Evolutionary conservation across 1,284 basidiomycete genomes (phyloP), one percentile per base, ranked within the genome.

Genomic region (Coriolopsis trogii): DNA sequence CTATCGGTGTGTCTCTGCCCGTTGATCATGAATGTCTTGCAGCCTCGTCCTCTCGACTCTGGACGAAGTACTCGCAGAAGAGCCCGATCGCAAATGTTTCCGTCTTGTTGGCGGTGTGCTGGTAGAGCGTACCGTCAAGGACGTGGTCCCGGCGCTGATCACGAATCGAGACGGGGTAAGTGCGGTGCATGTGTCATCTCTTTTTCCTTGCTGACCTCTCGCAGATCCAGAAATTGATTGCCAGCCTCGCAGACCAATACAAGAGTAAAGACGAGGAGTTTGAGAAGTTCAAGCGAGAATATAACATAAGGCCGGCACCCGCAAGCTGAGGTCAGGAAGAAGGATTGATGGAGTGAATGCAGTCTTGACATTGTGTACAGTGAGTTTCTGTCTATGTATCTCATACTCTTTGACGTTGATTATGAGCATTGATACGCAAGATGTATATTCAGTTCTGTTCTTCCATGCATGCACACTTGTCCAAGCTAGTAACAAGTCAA

Each of bases 51-150:
- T 99, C 39, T 81, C 82, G 2, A 98, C 96, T 1, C 74, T 99
- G 24, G 82, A 88, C 53, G 87, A 95, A 61, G 85, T 86, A 7
- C 75, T 91, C 36, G 78, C 76, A 26, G 80, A 82, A 52, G 92
- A 96, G 54, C 94, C 96, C 21, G 80, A 87, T 66, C 86, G 97
- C 55, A 95, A 93, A 73, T 99, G 97, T 73, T 99, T 98, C 74
- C 87, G 97, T 42, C 79, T 99, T 60, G 91, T 99, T 55, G 97
- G 97, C 10, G 97, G 96, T 25, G 89, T 98, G 2, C 81, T 99
- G 8, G 95, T 98, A 23, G 95, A 99, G 70, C 82, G 95, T 41
- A 98, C 94, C 0, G 97, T 99, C 39, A 88, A 91, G 67, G 97
- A 99, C 63, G 94, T 99, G 28, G 86, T 94, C 28, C 96, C 96